Evolutionary conservation across 2,329 filamentous ascomycete species (phyloP).

Genomic region (Penicillium griseofulvum): DNA sequence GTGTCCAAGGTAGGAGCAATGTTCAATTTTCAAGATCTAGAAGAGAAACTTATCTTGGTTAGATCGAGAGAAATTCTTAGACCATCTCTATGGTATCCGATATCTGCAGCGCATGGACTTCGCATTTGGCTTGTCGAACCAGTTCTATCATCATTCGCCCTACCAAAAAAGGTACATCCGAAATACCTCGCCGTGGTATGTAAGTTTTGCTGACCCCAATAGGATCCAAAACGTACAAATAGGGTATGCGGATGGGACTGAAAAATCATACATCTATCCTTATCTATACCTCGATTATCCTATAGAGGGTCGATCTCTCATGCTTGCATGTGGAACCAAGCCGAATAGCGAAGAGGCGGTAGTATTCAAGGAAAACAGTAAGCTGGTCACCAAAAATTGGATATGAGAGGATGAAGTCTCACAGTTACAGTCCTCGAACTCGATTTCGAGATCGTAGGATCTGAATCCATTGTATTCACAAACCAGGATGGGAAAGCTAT

Average conservation of each 20-base stretch:
- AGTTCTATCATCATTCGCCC: background rate
- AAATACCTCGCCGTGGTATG: background rate
- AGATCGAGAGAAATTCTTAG: background rate
- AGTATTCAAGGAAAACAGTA: background rate
- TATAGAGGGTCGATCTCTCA: background rate
- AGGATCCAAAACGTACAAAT: background rate
- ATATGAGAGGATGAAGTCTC: background rate
- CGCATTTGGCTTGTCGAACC: background rate
- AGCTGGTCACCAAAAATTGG: background rate
- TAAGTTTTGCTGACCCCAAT: background rate
- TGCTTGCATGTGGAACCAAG: background rate
- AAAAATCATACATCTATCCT: background rate
- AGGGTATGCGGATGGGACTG: background rate
- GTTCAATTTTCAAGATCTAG: background rate
- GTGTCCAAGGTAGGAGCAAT: background rate
- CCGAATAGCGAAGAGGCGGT: background rate
- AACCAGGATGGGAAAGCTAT: background rate
- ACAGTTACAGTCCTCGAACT: background rate
- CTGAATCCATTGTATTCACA: background rate
- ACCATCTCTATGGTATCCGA: background rate
- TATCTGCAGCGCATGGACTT: background rate
- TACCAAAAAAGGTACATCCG: background rate
- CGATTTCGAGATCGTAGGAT: background rate
- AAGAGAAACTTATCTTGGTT: background rate
- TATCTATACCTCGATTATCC: background rate